phyloP scores from a whole-genome alignment of 768 basidiomycete genomes.

The button mushroom (Agaricus bisporus) region DNA sequence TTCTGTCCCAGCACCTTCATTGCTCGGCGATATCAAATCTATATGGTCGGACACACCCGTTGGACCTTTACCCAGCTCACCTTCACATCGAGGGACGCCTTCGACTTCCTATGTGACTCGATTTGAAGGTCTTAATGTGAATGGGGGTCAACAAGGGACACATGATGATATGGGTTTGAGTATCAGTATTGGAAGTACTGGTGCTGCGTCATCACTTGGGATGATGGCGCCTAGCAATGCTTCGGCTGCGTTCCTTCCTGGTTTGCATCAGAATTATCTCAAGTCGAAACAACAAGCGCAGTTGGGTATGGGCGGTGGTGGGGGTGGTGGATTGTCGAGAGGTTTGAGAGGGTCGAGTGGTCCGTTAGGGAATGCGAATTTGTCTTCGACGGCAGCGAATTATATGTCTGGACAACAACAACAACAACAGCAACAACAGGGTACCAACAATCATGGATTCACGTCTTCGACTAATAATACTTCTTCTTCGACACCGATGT shows the following conservation, averaged over 20 bases:
- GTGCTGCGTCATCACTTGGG: constrained; percentile 19
- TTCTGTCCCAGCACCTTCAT: constrained; percentile 72
- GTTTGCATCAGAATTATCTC: constrained; percentile 60
- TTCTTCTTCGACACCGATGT: constrained; percentile 25
- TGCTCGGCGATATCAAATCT: constrained; percentile 69
- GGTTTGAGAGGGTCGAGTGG: constrained; percentile 27
- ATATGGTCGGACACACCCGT: constrained; percentile 67
- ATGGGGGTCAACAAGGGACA: constrained; percentile 12
- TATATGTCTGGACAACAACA: constrained; percentile 21
- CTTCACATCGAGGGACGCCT: constrained; percentile 37
- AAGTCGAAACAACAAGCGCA: constrained; percentile 39
- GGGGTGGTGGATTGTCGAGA: constrained; percentile 23
- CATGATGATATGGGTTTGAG: constrained; percentile 27
- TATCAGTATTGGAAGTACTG: constrained; percentile 30
- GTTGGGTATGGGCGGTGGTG: constrained; percentile 15
- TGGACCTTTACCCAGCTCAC: constrained; percentile 24
- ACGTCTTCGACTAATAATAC: constrained; percentile 22
- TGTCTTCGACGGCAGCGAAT: constrained; percentile 19
- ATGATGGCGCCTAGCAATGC: constrained; percentile 70
- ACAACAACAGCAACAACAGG: constrained; percentile 13
- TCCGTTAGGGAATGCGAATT: constrained; percentile 15
- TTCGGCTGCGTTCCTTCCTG: constrained; percentile 76
- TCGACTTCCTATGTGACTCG: constrained; percentile 50
- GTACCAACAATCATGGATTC: constrained; percentile 14
- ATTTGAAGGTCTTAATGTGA: constrained; percentile 22